Evolutionary conservation across 768 basidiomycete species (phyloP).

Genomic region (Pleurotus cornucopiae): DNA sequence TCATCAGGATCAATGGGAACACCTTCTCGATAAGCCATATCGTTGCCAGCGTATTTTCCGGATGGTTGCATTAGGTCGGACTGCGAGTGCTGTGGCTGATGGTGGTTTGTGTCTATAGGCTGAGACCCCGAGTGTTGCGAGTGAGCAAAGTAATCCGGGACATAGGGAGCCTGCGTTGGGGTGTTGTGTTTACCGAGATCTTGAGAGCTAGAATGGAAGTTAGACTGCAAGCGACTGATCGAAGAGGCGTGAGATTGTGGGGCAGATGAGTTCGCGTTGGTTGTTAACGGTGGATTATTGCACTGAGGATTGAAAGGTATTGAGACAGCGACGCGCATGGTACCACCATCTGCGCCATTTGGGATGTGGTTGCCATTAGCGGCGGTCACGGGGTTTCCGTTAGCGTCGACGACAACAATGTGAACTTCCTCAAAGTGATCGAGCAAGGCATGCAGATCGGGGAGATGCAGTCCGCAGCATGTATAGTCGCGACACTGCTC

Average conservation of each 20-base stretch:
- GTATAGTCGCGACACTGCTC: slow-evolving; percentile 81
- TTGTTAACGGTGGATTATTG: slow-evolving; percentile 21
- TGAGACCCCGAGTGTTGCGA: slow-evolving; percentile 10
- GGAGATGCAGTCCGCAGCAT: slow-evolving; percentile 79
- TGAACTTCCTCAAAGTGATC: slow-evolving; percentile 93
- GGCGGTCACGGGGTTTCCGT: slow-evolving; percentile 34
- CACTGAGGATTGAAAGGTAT: slow-evolving; percentile 42
- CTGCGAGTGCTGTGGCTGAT: slow-evolving; percentile 22
- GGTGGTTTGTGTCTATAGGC: slow-evolving; percentile 13
- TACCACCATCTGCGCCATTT: neutral
- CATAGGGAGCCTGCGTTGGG: slow-evolving; percentile 1
- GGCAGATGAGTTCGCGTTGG: slow-evolving; percentile 21
- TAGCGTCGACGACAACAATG: slow-evolving; percentile 61
- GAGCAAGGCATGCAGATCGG: slow-evolving; percentile 55
- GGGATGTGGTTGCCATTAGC: slow-evolving; percentile 9
- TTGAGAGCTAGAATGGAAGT: slow-evolving; percentile 19
- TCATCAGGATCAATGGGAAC: slow-evolving; percentile 70
- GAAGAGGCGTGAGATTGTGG: neutral
- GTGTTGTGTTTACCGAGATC: slow-evolving; percentile 11
- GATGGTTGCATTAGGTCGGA: slow-evolving; percentile 16
- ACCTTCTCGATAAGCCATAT: slow-evolving; percentile 15
- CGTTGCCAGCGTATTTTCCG: neutral
- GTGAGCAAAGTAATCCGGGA: slow-evolving; percentile 8
- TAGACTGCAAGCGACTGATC: slow-evolving; percentile 2
- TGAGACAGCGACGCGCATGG: slow-evolving; percentile 30